Evolutionary conservation across 192 early-diverging fungal species (phyloP).

Genomic region (Irineochytrium annulatum): DNA sequence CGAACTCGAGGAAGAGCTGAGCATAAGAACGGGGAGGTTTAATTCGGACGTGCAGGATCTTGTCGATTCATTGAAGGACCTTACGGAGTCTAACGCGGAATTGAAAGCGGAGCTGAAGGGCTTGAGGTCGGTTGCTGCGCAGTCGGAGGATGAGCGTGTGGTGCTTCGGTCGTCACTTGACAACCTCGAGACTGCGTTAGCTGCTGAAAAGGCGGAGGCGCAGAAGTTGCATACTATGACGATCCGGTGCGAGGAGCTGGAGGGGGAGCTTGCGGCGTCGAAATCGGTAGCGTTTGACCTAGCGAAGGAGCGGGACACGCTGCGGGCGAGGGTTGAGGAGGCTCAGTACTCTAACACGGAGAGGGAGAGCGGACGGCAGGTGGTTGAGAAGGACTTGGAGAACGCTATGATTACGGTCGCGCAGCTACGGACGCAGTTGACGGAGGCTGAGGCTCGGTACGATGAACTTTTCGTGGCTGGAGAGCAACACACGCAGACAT

Average conservation of each 20-base stretch:
- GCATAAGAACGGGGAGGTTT: not conserved
- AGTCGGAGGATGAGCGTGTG: no score
- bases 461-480: constrained; percentile 25
- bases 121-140: not conserved
- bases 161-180: no score
- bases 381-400: not conserved
- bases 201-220: no score
- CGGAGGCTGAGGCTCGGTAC: constrained; percentile 5
- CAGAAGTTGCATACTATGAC: no score
- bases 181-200: no score
- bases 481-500: constrained; percentile 24
- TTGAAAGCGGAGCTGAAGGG: constrained; percentile 7
- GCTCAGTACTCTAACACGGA: no score
- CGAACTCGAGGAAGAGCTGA: not conserved
- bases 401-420: not conserved
- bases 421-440: not conserved
- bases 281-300: no score
- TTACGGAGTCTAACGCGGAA: constrained; percentile 18
- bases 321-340: no score
- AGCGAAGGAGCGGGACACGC: no score
- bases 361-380: constrained; percentile 3
- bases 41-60: constrained; percentile 14
- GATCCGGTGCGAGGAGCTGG: no score
- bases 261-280: no score
- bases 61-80: constrained; percentile 21